Conservation (phyloP, 805 yeast species). For the Ogataea zsoltii region DNA sequence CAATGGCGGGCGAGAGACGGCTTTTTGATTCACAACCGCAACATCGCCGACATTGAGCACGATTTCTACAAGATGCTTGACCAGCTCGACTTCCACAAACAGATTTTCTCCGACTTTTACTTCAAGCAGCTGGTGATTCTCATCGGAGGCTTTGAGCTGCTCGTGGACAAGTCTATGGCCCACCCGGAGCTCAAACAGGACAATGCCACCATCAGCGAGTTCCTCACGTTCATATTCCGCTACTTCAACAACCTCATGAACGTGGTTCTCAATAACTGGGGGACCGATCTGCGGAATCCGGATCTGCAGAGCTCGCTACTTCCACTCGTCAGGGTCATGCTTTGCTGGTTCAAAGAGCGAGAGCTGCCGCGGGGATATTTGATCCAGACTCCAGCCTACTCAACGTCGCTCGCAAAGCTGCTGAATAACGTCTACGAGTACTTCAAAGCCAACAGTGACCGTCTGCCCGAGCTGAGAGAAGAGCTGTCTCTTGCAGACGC, state of each 20-base stretch:
- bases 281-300: constrained; percentile 13
- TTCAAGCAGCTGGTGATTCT: constrained; percentile 40
- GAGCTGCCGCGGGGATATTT: constrained; percentile 38
- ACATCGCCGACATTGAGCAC: constrained; percentile 30
- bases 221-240: constrained; percentile 43
- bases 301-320: constrained; percentile 30
- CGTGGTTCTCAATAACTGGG: constrained; percentile 28
- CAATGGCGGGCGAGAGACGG: constrained; percentile 37
- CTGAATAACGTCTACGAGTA: constrained; percentile 20
- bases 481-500: constrained; percentile 1
- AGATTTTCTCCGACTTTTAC: constrained; percentile 35
- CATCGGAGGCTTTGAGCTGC: constrained; percentile 39
- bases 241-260: constrained; percentile 38
- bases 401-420: constrained; percentile 21
- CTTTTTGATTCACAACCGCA: constrained; percentile 32
- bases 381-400: constrained; percentile 22
- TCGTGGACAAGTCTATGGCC: constrained; percentile 28
- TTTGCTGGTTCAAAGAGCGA: constrained; percentile 59
- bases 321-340: constrained; percentile 48
- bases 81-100: constrained; percentile 34
- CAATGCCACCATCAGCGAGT: constrained; percentile 28
- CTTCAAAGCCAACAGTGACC: constrained; percentile 15
- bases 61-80: constrained; percentile 33
- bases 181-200: constrained; percentile 28
- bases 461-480: constrained; percentile 6